Evolutionary conservation across 2,329 filamentous ascomycete genomes (phyloP).

Genomic region (Tolypocladium tropicale): DNA sequence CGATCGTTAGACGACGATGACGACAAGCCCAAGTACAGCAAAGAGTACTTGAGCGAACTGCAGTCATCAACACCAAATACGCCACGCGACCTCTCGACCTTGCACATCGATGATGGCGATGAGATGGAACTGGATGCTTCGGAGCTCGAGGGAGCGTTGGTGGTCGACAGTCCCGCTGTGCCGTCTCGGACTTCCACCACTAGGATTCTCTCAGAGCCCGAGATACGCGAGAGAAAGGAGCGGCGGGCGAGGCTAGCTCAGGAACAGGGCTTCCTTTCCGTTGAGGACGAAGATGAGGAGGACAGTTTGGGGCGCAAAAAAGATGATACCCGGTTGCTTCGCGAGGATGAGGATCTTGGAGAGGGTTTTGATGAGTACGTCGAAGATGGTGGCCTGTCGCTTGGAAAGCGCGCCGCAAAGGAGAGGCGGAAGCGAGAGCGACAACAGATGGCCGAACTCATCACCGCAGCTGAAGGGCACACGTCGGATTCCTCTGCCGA

Average conservation of each 20-base stretch:
- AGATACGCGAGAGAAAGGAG: slow-evolving; percentile 87
- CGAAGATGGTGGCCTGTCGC: slow-evolving; percentile 68
- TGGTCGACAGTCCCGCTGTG: slow-evolving; percentile 42
- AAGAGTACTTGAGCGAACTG: slow-evolving; percentile 76
- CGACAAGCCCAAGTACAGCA: slow-evolving; percentile 70
- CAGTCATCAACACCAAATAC: slow-evolving; percentile 78
- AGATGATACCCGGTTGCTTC: slow-evolving; percentile 62
- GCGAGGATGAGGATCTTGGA: slow-evolving; percentile 83
- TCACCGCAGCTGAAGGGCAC: slow-evolving; percentile 64
- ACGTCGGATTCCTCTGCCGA: slow-evolving; percentile 57
- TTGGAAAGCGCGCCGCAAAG: slow-evolving; percentile 69
- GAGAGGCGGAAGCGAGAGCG: slow-evolving; percentile 57
- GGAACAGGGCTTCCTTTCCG: slow-evolving; percentile 54
- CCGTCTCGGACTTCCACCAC: slow-evolving; percentile 23
- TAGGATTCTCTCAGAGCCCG: slow-evolving; percentile 66
- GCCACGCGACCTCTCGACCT: slow-evolving; percentile 50
- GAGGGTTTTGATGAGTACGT: slow-evolving; percentile 92
- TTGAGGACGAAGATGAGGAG: slow-evolving; percentile 47
- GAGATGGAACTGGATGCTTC: slow-evolving; percentile 47
- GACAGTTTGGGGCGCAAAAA: slow-evolving; percentile 34
- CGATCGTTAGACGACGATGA: slow-evolving; percentile 46
- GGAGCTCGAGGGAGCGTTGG: slow-evolving; percentile 52
- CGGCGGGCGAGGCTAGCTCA: slow-evolving; percentile 72
- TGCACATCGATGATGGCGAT: slow-evolving; percentile 34
- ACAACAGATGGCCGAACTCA: slow-evolving; percentile 73